phyloP scores from a whole-genome alignment of 495 filamentous ascomycete genomes.

The Penicillium atrosanguineum region DNA sequence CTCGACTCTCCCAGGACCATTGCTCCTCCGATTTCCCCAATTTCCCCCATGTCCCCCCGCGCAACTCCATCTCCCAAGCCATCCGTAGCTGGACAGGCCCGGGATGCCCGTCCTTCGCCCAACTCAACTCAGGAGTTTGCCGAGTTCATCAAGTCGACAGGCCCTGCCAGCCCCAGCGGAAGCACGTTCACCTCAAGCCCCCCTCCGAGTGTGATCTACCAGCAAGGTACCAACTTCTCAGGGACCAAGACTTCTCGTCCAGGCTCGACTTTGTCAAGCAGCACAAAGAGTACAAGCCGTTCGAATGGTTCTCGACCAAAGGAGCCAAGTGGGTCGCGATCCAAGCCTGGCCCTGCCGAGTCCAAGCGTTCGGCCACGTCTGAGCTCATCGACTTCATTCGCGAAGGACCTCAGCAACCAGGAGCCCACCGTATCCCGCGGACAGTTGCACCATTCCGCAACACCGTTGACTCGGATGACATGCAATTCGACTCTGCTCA shows the following conservation, averaged over 20 bases:
- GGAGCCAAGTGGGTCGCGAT: conserved; percentile 32
- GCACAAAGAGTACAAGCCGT: conserved; percentile 7
- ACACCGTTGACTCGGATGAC: conserved; percentile 82
- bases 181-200: neutral
- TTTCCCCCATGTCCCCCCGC: conserved; percentile 26
- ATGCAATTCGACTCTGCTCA: conserved; percentile 43
- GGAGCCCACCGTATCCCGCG: conserved; percentile 70
- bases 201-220: neutral
- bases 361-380: conserved; percentile 64
- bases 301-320: conserved; percentile 33
- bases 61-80: conserved; percentile 27
- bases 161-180: conserved; percentile 42
- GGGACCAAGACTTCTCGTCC: conserved; percentile 19
- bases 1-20: conserved; percentile 26
- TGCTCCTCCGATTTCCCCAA: neutral
- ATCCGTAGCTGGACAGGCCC: conserved; percentile 45
- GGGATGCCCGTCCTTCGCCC: conserved; percentile 63
- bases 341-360: conserved; percentile 72
- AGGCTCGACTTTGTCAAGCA: conserved; percentile 15
- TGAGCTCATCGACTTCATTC: conserved; percentile 92
- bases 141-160: conserved; percentile 81
- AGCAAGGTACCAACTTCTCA: conserved; percentile 16
- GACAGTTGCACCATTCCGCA: conserved; percentile 80
- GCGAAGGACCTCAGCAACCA: conserved; percentile 66
- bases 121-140: conserved; percentile 75